phyloP scores from a whole-genome alignment of 176 grass and related monocot species.

The Avena atlantica region DNA sequence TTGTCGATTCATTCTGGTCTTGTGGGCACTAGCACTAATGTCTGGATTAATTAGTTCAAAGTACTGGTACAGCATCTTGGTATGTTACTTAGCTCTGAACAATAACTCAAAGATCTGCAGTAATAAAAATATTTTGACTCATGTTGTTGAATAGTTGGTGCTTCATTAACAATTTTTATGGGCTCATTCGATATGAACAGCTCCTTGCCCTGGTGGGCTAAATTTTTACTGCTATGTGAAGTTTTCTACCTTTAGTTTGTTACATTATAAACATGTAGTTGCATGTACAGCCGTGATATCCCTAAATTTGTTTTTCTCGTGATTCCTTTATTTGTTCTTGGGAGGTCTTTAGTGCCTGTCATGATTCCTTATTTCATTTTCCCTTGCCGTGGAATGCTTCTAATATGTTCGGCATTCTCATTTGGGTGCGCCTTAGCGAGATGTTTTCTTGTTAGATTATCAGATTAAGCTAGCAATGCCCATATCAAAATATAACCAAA shows the following conservation, averaged over 20 bases:
- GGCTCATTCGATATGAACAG: neutral
- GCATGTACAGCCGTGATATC: neutral
- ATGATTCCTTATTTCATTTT: neutral
- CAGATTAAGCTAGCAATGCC: neutral
- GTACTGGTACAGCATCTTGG: neutral
- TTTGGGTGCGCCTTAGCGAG: neutral
- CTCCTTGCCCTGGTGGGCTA: neutral
- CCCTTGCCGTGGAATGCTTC: neutral
- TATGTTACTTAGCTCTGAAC: neutral
- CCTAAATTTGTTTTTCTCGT: neutral
- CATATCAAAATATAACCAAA: neutral
- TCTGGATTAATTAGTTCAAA: constrained; percentile 3
- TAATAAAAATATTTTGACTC: constrained; percentile 3
- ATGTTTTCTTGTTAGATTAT: neutral
- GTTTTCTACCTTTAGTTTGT: neutral
- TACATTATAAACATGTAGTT: neutral
- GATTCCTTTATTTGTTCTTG: neutral
- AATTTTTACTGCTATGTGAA: neutral
- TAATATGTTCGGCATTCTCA: neutral
- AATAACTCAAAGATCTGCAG: neutral
- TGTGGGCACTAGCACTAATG: neutral
- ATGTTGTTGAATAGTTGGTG: neutral
- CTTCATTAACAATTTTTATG: neutral
- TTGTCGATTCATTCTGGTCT: neutral
- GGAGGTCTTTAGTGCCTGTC: neutral